phyloP scores from a whole-genome alignment of 2,329 filamentous ascomycete species.

The Exophiala phaeomuriformis region DNA sequence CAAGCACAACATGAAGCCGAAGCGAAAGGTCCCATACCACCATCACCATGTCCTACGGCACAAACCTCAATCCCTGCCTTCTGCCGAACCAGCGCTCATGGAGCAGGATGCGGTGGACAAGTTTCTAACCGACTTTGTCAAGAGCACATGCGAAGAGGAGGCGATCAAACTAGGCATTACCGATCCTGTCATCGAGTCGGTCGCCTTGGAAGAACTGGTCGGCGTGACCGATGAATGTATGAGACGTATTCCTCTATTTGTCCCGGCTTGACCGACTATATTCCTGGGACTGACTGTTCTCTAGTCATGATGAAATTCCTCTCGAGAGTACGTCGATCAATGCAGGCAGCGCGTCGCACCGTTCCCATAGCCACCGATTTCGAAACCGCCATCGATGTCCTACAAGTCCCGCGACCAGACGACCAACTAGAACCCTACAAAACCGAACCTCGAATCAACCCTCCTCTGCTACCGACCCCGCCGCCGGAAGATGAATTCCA shows the following conservation, averaged over 20 bases:
- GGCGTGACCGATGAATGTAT: constrained; percentile 53
- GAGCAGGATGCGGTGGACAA: constrained; percentile 49
- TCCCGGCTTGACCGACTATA: not conserved
- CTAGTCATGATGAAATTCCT: constrained; percentile 45
- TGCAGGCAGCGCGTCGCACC: constrained; percentile 50
- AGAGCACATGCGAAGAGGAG: constrained; percentile 29
- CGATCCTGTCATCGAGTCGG: constrained; percentile 40
- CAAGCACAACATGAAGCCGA: constrained; percentile 1
- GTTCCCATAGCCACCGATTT: constrained; percentile 55
- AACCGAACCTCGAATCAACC: constrained; percentile 29
- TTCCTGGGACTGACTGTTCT: constrained; percentile 22
- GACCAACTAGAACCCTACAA: constrained; percentile 26
- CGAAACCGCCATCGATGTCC: constrained; percentile 44
- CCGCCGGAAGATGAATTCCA: constrained; percentile 36
- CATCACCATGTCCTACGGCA: constrained; percentile 38
- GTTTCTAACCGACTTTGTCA: constrained; percentile 50
- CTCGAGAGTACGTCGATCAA: constrained; percentile 49
- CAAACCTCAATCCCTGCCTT: constrained; percentile 28
- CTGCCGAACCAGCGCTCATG: constrained; percentile 38
- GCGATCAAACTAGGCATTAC: constrained; percentile 22
- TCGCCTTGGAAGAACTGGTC: constrained; percentile 51
- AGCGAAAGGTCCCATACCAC: constrained; percentile 34
- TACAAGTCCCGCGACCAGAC: constrained; percentile 30
- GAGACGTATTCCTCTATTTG: not conserved
- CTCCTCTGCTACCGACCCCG: constrained; percentile 34